Conservation (phyloP, 345 rosid species). For the Crucihimalaya himalaica region DNA sequence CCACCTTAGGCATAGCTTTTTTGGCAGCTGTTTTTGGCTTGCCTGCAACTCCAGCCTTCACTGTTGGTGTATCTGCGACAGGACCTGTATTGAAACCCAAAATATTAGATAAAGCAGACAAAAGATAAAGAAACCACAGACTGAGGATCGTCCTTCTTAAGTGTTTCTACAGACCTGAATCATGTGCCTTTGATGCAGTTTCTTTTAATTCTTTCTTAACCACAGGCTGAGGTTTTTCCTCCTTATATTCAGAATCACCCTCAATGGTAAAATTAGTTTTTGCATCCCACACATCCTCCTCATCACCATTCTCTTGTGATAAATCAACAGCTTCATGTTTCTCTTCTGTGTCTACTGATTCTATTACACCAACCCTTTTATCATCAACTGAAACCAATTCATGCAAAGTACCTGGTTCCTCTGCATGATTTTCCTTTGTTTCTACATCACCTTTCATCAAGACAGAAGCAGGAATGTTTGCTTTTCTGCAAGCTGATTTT, state of each 20-base stretch:
- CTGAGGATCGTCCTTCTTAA: not conserved
- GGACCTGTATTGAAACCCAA: conserved; percentile 18
- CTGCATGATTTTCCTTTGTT: conserved; percentile 46
- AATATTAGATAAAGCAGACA: conserved; percentile 4
- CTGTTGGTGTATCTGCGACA: conserved; percentile 25
- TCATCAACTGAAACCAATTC: conserved; percentile 49
- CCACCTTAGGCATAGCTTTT: conserved; percentile 43
- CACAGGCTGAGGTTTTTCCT: conserved; percentile 54
- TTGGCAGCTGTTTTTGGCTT: conserved; percentile 22
- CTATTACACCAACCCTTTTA: conserved; percentile 50
- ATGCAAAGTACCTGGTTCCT: conserved; percentile 40
- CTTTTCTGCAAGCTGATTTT: conserved; percentile 58
- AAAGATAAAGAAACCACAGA: not conserved
- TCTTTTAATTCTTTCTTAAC: conserved; percentile 53
- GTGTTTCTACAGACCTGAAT: conserved; percentile 45
- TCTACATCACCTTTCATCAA: conserved; percentile 51
- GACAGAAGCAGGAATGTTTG: conserved; percentile 51
- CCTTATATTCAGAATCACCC: conserved; percentile 86
- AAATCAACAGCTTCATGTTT: conserved; percentile 49
- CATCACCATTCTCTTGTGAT: conserved; percentile 59
- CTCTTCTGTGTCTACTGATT: conserved; percentile 47
- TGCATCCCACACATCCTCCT: conserved; percentile 85
- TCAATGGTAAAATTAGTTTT: conserved; percentile 75
- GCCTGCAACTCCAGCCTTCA: conserved; percentile 43
- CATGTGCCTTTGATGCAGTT: conserved; percentile 39